phyloP scores from a whole-genome alignment of 345 rosid genomes.

The Eucalyptus melliodora region DNA sequence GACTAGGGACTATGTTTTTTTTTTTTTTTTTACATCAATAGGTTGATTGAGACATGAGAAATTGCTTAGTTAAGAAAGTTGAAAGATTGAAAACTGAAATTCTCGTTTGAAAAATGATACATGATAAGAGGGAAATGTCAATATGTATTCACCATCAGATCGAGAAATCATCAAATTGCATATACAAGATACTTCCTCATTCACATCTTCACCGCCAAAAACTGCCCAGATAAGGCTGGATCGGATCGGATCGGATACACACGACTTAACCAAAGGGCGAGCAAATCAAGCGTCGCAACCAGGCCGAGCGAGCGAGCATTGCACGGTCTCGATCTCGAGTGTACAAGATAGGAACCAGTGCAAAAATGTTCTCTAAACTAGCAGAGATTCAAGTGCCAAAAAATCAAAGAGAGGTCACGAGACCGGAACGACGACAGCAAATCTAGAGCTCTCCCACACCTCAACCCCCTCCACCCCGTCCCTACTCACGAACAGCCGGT shows the following conservation, averaged over 20 bases:
- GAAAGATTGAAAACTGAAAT: neutral
- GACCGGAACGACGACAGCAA: conserved; percentile 8
- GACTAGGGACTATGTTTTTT: neutral
- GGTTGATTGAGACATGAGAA: neutral
- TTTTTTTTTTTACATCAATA: neutral
- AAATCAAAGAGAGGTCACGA: neutral
- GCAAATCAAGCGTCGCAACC: neutral
- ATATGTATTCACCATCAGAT: neutral
- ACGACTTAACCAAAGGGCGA: neutral
- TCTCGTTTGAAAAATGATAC: neutral
- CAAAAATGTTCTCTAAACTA: neutral
- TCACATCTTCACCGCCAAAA: neutral
- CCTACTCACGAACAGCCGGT: conserved; percentile 66
- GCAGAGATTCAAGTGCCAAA: neutral
- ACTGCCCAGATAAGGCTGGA: neutral
- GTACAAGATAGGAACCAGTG: neutral
- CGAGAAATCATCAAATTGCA: neutral
- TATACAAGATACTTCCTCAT: neutral
- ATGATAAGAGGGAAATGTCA: neutral
- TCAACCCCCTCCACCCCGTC: conserved; percentile 73
- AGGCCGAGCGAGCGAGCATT: neutral
- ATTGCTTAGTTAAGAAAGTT: neutral
- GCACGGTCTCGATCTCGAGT: neutral
- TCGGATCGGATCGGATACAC: neutral
- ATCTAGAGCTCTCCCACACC: conserved; percentile 71